A percentile compares a stretch with the other conserved stretches of the same genome.
phyloP scores from a whole-genome alignment of 2,329 filamentous ascomycete species.

The Pleomassaria siparia region DNA sequence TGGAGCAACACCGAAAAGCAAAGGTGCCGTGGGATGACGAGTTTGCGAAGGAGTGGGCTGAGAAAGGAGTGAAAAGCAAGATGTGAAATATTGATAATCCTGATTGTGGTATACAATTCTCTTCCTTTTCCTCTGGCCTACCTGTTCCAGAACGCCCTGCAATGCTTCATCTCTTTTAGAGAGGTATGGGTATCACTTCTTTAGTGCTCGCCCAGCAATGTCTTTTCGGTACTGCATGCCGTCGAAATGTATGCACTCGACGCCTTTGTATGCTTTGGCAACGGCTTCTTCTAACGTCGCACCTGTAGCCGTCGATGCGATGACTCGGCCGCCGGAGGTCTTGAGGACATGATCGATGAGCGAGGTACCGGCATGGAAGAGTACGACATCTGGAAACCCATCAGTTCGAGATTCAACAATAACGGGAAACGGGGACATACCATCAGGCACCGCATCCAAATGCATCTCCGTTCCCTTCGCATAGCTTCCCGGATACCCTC shows the following conservation, averaged over 20 bases:
- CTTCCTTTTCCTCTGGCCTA: background rate
- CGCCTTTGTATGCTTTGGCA: conserved; percentile 80
- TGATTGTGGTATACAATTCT: background rate
- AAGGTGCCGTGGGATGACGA: conserved; percentile 50
- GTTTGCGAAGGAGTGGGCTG: conserved; percentile 19
- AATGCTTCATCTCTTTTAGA: background rate
- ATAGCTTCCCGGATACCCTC: conserved; percentile 83
- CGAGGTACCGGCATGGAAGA: conserved; percentile 92
- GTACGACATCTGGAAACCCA: conserved; percentile 54
- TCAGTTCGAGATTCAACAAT: background rate
- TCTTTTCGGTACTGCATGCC: conserved; percentile 92
- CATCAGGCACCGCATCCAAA: conserved; percentile 54
- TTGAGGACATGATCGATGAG: conserved; percentile 63
- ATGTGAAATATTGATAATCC: background rate
- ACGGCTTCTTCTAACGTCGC: conserved; percentile 79
- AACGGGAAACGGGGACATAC: conserved; percentile 21
- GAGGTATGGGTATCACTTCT: conserved; percentile 20
- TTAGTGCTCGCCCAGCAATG: conserved; percentile 66
- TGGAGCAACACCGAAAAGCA: conserved; percentile 42
- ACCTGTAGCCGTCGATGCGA: conserved; percentile 83
- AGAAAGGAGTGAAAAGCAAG: background rate
- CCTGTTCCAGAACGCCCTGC: background rate
- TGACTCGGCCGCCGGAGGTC: conserved; percentile 86
- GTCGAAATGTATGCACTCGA: conserved; percentile 78
- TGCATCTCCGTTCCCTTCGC: conserved; percentile 71